A percentile compares a stretch with the other conserved stretches of the same genome.
These are phyloP conservation scores for Diatrype stigma DNA, from an alignment of 2,329 filamentous ascomycete genomes.

Conservation along the genomic window DNA sequence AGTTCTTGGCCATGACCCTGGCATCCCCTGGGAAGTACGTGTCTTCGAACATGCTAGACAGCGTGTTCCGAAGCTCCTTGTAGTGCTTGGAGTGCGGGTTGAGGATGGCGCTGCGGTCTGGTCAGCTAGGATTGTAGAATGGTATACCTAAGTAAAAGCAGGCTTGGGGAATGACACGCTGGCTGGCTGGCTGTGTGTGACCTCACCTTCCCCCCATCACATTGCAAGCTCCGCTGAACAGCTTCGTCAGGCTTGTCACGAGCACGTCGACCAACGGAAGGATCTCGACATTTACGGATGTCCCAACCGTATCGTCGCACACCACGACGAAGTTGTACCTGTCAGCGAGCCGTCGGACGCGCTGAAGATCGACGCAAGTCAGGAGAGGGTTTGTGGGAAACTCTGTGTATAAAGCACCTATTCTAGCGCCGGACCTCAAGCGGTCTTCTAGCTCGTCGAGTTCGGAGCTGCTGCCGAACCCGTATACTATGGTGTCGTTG, in stretches of 20 bases:
- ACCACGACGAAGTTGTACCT: neutral
- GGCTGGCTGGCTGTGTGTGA: too few species aligned
- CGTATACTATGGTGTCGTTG: neutral
- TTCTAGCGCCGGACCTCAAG: neutral
- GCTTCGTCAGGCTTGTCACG: neutral
- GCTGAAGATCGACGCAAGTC: neutral
- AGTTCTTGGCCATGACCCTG: neutral
- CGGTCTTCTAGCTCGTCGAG: neutral
- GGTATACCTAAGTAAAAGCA: too few species aligned
- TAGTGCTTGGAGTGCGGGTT: neutral
- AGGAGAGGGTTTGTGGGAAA: neutral
- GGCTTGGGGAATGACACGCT: too few species aligned
- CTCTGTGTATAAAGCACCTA: neutral
- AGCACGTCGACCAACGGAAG: neutral
- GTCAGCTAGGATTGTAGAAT: too few species aligned
- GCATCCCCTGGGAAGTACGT: neutral
- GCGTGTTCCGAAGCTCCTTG: neutral
- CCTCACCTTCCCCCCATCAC: neutral
- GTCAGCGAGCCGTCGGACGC: neutral
- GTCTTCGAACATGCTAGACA: neutral
- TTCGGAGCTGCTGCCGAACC: neutral
- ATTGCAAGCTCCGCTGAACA: neutral
- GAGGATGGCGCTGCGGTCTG: neutral
- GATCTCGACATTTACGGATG: neutral
- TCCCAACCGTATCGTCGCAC: neutral